Evolutionary conservation across 176 grass and related monocot species (phyloP), one percentile per base, ranked within the genome.

Genomic region (Echinochloa phyllopogon): DNA sequence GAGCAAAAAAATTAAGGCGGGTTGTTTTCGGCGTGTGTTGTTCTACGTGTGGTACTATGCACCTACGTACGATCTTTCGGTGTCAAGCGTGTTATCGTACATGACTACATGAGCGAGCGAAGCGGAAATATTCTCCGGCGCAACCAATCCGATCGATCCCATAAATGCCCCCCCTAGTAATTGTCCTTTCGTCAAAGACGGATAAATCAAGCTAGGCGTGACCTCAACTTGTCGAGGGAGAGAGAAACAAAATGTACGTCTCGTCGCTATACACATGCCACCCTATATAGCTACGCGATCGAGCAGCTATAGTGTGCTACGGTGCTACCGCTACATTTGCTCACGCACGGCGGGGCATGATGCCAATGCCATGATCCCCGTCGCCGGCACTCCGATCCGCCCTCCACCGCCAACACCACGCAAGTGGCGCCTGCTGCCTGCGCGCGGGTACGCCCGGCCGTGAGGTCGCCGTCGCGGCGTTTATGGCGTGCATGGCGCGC

Each of bases 401-500:
- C 38, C 65, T 1, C 65, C 72, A 15, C 12, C 68, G n/a, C 4
- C 65, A 23, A 4, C 65, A 23, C 20, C 18, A 58, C 20, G 52
- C 77, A 44, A 74, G 60, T 47, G 37, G 49, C 62, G 72, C 5
- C n/a, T 24, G 40, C 65, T 23, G 45, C 11, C 41, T 23, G 45
- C 49, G 27, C 49, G 49, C 49, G 27, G 72, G 49, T 39, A 13
- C 72, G 50, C 29, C 16, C 27, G 36, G 16, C 65, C 65, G 82
- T 69, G 87, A 89, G 82, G 82, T 89, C 87, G 62, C 82, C 77
- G 77, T 85, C 87, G 82, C 77, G 70, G 77, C 82, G 77, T 89
- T 85, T 85, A 89, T 85, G 79, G 79, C 65, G 66, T 43, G 82
- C 70, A 45, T 66, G 37, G 72, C 44, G 58, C 4, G 29, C 29